Conservation (phyloP, 78 protist species). For the Dictyostelium firmibasis region DNA sequence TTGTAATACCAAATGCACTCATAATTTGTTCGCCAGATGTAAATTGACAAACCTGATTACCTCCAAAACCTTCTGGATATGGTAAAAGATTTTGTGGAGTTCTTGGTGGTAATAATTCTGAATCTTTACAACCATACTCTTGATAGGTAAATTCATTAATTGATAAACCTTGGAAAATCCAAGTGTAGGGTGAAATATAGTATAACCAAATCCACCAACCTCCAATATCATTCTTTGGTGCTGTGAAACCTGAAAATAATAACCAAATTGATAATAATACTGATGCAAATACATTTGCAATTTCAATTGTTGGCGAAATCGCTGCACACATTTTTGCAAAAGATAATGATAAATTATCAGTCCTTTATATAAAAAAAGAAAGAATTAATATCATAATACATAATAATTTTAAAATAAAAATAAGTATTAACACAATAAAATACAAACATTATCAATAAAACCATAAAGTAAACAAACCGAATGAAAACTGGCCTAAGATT, state of each 20-base stretch:
- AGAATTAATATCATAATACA: background rate
- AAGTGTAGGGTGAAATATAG: slow-evolving; percentile 70
- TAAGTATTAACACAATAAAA: background rate
- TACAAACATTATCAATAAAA: slow-evolving; percentile 36
- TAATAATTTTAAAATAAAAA: background rate
- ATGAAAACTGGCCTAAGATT: background rate
- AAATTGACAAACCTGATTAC: slow-evolving; percentile 29
- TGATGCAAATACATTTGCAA: slow-evolving; percentile 43
- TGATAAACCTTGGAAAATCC: slow-evolving; percentile 70
- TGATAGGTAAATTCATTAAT: slow-evolving; percentile 61
- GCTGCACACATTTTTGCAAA: slow-evolving; percentile 45
- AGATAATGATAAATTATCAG: slow-evolving; percentile 45
- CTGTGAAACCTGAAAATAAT: slow-evolving; percentile 76
- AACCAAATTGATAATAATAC: slow-evolving; percentile 30
- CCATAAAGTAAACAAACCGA: slow-evolving; percentile 47
- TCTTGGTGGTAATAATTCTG: slow-evolving; percentile 49
- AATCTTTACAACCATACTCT: background rate
- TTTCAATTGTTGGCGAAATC: slow-evolving; percentile 41
- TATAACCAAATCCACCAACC: slow-evolving; percentile 83
- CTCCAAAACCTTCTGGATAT: slow-evolving; percentile 31
- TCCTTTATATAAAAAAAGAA: background rate
- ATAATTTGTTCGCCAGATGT: slow-evolving; percentile 56
- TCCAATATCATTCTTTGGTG: slow-evolving; percentile 47
- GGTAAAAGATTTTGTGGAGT: slow-evolving; percentile 17
- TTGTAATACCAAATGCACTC: slow-evolving; percentile 20